phyloP scores from a whole-genome alignment of 164 flowering plant species.

The Aristolochia californica region DNA sequence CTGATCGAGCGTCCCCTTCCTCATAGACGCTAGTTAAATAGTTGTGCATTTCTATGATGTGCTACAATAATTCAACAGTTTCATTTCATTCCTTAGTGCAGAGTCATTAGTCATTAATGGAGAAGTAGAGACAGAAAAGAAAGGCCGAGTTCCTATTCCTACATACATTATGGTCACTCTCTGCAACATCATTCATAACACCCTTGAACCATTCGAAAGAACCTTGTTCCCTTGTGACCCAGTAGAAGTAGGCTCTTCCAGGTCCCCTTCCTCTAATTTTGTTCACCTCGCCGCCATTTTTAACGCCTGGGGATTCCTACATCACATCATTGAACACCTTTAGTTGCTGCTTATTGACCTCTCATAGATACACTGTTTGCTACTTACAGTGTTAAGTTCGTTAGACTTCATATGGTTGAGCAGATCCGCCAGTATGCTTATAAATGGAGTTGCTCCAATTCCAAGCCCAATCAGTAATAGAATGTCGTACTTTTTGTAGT shows the following conservation, averaged over 20 bases:
- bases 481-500: conserved; percentile 68
- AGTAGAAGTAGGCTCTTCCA: conserved; percentile 78
- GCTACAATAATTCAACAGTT: conserved; percentile 26
- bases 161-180: conserved; percentile 47
- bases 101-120: background rate
- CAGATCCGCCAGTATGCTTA: conserved; percentile 89
- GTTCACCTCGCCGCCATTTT: background rate
- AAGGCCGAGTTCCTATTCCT: background rate
- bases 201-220: conserved; percentile 99
- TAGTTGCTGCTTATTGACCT: background rate
- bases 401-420: conserved; percentile 37
- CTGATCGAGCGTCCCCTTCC: conserved; percentile 97
- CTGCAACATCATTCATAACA: conserved; percentile 89
- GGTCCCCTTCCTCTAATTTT: conserved; percentile 30
- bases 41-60: conserved; percentile 87
- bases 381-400: conserved; percentile 20
- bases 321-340: conserved; percentile 5
- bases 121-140: background rate
- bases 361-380: background rate
- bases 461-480: conserved; percentile 88
- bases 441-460: conserved; percentile 93
- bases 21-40: conserved; percentile 89
- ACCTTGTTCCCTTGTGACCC: conserved; percentile 94
- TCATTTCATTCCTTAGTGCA: background rate
- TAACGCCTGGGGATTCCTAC: conserved; percentile 17